Evolutionary conservation across 2,329 filamentous ascomycete species (phyloP), one percentile per base, ranked within the genome.

Genomic region (Aspergillus sp.): DNA sequence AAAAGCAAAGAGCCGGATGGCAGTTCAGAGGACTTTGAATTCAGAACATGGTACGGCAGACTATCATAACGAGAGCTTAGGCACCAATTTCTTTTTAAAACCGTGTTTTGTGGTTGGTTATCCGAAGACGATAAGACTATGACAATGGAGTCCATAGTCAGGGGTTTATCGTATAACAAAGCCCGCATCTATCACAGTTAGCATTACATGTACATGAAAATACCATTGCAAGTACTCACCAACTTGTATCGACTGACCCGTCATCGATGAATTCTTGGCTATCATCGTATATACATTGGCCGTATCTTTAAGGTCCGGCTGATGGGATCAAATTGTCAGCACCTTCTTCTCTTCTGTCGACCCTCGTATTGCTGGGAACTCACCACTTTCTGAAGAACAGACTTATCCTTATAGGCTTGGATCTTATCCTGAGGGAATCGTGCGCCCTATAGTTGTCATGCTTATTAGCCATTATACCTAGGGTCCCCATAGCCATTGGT

Each of bases 321-420:
- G 42, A 42, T 42, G 26, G 33, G n/a, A 19, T 28, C 34, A 30
- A 33, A 19, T 46, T 4, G 10, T 42, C 29, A 52, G 42, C 42
- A 41, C 44, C 36, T 9, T 10, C 4, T 10, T 33, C 34, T 32
- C 8, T 42, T 7, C 39, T 7, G 19, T 42, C 9, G 51, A 38
- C 40, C 30, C 44, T 29, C 42, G 19, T 29, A 40, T 3, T 30
- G 33, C 19, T 29, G n/a, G 26, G 9, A n/a, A 61, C 70, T 55
- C 57, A 79, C 77, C 55, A 72, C 74, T 54, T 73, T 74, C 65
- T 85, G 81, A 34, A 89, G 68, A 46, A 72, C 75, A 1, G 81
- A 79, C 40, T 66, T 72, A n/a, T 81, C 66, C 48, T 73, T 76
- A 53, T 78, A 68, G 1, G 53, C 64, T 46, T 80, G 66, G 41